Base-by-base conservation (phyloP, 768 basidiomycete species). In the Lentinula detonsa region DNA sequence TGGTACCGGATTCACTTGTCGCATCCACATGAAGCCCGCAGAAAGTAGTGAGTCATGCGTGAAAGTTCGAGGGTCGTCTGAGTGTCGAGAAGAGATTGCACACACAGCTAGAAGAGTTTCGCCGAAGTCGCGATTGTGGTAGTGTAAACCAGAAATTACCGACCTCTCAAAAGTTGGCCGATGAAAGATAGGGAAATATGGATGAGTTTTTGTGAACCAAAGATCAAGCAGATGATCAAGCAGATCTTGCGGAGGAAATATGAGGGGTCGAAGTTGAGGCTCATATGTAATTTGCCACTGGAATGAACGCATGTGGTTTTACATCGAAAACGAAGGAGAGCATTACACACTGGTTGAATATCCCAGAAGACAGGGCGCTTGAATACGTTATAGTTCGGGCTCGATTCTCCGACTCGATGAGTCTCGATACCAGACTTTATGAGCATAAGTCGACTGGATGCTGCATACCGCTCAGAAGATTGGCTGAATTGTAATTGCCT, bases 221-320 rank as follows among this genome's bases (percentile, higher is more conserved):
- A 80, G 71, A 31, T 77, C 72, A 60, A 88, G 74, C 43, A 88
- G 74, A 16, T 52, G 62, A 13, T 68, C 64, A 16, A 74, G 74
- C 18, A 88, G 78, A 55, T 83, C 84, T 6, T 69, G 65, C 0
- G 84, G 79, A 45, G 85, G 86, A 18, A 82, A 79, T 65, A 70
- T 28, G 34, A 59, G 48, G 8, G 58, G 48, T 39, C 2, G 28
- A 34, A 51, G 48, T 15, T 33, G n/a, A n/a, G 5, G 15, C 11
- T 37, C 34, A 10, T 46, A 16, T 16, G 11, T 15, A n/a, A 59
- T 21, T 59, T 59, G 58, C 58, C 58, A 59, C 58, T 59, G 39
- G 34, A 21, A 59, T 16, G n/a, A 59, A 35, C 7, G 8, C 46
- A 5, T 31, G 33, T 31, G 7, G 13, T 28, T 52, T 31, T 52